Conservation (phyloP, 2,329 filamentous ascomycete species). For the Xylaria sp. region DNA sequence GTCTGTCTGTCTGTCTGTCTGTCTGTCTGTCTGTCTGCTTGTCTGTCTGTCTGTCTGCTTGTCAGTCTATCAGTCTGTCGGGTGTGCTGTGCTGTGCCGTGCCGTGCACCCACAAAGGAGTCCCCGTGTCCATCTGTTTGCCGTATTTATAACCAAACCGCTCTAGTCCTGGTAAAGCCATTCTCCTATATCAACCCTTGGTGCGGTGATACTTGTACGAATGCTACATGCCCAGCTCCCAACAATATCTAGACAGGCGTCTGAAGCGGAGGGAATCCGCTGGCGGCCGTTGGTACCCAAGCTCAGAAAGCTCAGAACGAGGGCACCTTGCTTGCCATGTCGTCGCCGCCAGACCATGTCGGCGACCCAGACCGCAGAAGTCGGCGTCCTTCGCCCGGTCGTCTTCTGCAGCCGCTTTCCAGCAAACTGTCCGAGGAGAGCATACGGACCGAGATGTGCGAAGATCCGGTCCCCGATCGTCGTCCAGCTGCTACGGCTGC, state of each 20-base stretch:
- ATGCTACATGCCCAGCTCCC: conserved; percentile 67
- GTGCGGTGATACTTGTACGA: conserved; percentile 26
- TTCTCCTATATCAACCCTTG: not conserved
- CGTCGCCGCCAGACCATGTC: conserved; percentile 42
- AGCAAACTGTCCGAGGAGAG: conserved; percentile 68
- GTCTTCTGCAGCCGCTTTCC: conserved; percentile 30
- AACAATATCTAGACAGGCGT: conserved; percentile 58
- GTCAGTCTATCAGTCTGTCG: not conserved
- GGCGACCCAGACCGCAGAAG: not conserved
- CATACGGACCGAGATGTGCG: conserved; percentile 69
- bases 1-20: not conserved
- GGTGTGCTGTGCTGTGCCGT: not conserved
- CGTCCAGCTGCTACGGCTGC: conserved; percentile 51
- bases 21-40: not conserved
- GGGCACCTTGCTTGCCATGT: conserved; percentile 32
- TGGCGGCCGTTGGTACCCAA: conserved; percentile 25
- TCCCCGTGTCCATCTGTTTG: conserved; percentile 5
- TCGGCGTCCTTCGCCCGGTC: conserved; percentile 1
- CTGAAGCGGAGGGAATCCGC: conserved; percentile 48
- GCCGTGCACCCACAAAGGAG: not conserved
- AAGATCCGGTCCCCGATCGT: conserved; percentile 64
- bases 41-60: not conserved
- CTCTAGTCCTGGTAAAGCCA: conserved; percentile 10
- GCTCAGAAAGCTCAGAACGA: not conserved
- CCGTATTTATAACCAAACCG: conserved; percentile 4